Evolutionary conservation across 352 stramenopile genomes (phyloP).

Genomic region (Phytophthora cryptogea): DNA sequence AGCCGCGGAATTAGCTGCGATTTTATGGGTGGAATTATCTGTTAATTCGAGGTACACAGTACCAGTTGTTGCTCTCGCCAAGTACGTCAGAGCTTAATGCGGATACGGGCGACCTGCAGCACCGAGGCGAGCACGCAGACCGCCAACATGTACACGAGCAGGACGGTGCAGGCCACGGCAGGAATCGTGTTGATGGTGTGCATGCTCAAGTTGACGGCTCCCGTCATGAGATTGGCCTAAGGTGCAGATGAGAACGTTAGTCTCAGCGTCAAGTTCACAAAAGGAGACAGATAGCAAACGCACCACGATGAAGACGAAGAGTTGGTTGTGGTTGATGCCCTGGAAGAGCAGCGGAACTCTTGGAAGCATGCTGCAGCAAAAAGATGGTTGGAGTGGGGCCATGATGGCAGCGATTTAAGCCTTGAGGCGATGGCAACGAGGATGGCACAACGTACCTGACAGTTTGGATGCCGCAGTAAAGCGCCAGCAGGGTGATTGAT

Average conservation of each 20-base stretch:
- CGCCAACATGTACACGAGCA: conserved; percentile 68
- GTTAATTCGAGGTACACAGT: conserved; percentile 21
- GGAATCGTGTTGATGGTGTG: conserved; percentile 71
- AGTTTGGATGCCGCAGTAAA: conserved; percentile 65
- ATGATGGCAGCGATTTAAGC: neutral
- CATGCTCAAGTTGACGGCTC: conserved; percentile 80
- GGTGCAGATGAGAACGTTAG: neutral
- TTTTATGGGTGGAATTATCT: conserved; percentile 23
- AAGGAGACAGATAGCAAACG: neutral
- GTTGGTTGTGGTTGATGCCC: conserved; percentile 81
- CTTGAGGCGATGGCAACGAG: neutral
- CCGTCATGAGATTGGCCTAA: conserved; percentile 81
- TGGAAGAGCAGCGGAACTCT: conserved; percentile 68
- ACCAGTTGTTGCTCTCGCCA: conserved; percentile 9
- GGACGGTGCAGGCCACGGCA: conserved; percentile 42
- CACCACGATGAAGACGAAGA: conserved; percentile 86
- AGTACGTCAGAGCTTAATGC: conserved; percentile 63
- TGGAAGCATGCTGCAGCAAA: conserved; percentile 53
- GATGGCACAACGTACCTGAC: conserved; percentile 47
- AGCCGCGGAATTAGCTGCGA: conserved; percentile 2
- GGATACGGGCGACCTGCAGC: conserved; percentile 55
- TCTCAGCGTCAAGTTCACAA: neutral
- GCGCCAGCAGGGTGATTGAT: conserved; percentile 56
- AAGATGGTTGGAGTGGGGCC: neutral
- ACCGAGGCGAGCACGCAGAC: conserved; percentile 60